Percentiles rank a stretch among this genome's conserved stretches.
These are phyloP conservation scores for Aspergillus melleus DNA, from an alignment of 2,329 filamentous ascomycete genomes.

Conservation along the genomic window DNA sequence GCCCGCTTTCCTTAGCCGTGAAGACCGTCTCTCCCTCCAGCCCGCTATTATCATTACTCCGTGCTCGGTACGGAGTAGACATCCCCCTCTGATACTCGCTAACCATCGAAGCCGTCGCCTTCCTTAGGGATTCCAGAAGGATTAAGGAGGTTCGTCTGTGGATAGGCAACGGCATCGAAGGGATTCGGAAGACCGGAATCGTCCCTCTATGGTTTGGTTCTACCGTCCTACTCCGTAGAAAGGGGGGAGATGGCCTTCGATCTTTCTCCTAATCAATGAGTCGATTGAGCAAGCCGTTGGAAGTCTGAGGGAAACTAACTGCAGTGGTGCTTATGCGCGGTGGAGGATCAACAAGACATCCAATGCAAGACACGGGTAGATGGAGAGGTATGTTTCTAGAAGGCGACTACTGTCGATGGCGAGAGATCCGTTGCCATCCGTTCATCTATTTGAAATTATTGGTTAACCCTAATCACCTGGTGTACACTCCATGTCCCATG, in stretches of 20 bases:
- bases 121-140: slow-evolving; percentile 24
- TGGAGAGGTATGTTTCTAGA: slow-evolving; percentile 14
- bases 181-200: slow-evolving; percentile 5
- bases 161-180: slow-evolving; percentile 5
- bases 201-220: neutral
- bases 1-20: neutral
- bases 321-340: slow-evolving; percentile 4
- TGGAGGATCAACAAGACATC: slow-evolving; percentile 18
- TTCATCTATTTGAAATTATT: neutral
- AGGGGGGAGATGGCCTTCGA: neutral
- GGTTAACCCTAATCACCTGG: neutral
- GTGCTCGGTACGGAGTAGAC: neutral
- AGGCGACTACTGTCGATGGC: slow-evolving; percentile 2
- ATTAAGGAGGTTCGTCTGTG: slow-evolving; percentile 14
- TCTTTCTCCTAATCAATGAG: neutral
- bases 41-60: neutral
- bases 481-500: too few species aligned
- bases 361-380: slow-evolving; percentile 15
- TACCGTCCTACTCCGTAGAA: neutral
- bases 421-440: slow-evolving; percentile 7
- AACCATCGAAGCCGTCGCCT: slow-evolving; percentile 14
- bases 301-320: slow-evolving; percentile 1
- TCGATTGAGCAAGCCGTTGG: neutral
- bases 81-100: slow-evolving; percentile 1
- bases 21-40: neutral